These are phyloP conservation scores for Umbelopsis ramanniana DNA, from an alignment of 192 early-diverging fungal species.

Conservation along the genomic window DNA sequence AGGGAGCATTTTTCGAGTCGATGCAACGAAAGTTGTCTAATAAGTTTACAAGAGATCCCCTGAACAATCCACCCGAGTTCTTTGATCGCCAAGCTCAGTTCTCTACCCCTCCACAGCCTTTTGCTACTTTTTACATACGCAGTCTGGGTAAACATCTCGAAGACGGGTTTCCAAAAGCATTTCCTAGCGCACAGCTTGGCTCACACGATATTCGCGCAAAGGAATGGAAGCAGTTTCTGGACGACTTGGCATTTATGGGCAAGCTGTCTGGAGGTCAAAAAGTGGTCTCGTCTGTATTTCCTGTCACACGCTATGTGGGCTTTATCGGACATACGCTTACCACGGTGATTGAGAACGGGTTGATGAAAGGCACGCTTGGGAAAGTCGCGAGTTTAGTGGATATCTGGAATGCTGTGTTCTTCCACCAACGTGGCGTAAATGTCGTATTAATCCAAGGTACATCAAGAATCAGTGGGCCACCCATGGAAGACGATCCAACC, in stretches of 20 bases:
- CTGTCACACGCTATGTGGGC: neutral
- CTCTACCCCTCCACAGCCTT: neutral
- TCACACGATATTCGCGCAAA: neutral
- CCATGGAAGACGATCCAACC: neutral
- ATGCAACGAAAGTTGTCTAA: neutral
- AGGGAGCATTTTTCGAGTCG: neutral
- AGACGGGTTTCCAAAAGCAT: neutral
- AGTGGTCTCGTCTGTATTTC: neutral
- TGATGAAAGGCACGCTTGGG: neutral
- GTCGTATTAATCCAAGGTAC: neutral
- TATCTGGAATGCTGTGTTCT: slow-evolving; percentile 11
- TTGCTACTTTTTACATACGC: neutral
- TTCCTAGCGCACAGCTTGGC: neutral
- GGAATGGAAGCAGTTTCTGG: slow-evolving; percentile 14
- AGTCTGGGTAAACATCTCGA: neutral
- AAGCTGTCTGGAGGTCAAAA: neutral
- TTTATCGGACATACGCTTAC: neutral
- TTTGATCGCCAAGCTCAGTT: slow-evolving; percentile 4
- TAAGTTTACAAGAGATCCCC: neutral
- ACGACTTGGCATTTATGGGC: neutral
- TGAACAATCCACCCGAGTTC: neutral
- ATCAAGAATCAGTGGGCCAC: neutral
- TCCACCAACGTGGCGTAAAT: neutral
- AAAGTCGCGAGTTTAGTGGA: neutral
- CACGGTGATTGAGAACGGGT: neutral